A percentile compares a stretch with the other conserved stretches of the same genome.
Conservation (phyloP, 1,139 yeast genomes). For the Yamadazyma epiphylla region DNA sequence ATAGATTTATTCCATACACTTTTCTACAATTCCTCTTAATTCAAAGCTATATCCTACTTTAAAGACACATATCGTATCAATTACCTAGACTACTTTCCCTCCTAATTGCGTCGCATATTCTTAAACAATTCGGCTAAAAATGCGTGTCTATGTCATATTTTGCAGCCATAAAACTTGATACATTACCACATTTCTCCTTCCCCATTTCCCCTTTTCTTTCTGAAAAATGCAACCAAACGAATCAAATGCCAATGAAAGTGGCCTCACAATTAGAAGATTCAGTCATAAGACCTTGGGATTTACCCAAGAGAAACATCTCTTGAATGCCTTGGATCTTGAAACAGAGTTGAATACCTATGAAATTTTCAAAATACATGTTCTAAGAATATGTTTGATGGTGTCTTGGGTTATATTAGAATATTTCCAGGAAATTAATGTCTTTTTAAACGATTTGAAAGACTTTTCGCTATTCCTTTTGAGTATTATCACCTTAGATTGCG, state of each 20-base stretch:
- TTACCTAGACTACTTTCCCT: no score
- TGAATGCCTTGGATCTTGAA: constrained; percentile 4
- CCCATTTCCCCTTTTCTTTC: not conserved
- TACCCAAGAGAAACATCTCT: not conserved
- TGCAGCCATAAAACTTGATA: not conserved
- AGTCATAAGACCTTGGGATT: constrained; percentile 4
- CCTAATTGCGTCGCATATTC: no score
- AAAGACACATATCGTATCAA: constrained; percentile 1
- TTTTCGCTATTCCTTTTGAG: no score
- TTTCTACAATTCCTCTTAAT: constrained; percentile 2
- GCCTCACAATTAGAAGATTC: constrained; percentile 1
- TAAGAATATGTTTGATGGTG: constrained; percentile 13
- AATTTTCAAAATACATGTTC: constrained; percentile 18
- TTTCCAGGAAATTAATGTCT: not conserved
- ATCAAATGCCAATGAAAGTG: not conserved
- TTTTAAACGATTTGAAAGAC: not conserved
- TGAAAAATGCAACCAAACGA: not conserved
- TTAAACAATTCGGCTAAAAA: no score
- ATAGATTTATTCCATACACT: not conserved
- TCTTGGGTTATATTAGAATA: not conserved
- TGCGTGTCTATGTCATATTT: not conserved
- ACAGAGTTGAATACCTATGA: constrained; percentile 14
- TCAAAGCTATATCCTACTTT: not conserved
- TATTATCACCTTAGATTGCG: constrained; percentile 1
- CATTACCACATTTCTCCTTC: not conserved